Conservation (phyloP, 116 monocot genomes). For the Dioscorea cayenensis region DNA sequence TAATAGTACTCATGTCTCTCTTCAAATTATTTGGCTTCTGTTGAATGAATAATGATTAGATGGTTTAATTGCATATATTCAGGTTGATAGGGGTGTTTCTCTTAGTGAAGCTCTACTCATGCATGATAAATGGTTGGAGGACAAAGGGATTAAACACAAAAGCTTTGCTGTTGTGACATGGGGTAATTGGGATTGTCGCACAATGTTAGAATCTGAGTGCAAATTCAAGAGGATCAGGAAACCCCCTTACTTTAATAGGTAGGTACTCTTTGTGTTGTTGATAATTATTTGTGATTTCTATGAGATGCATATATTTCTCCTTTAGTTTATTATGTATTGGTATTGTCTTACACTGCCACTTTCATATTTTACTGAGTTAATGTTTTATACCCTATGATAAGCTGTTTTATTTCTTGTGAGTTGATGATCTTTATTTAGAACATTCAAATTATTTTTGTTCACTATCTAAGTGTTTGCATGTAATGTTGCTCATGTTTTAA, state of each 20-base stretch:
- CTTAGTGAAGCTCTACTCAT: slow-evolving; percentile 32
- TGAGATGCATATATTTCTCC: background rate
- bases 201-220: slow-evolving; percentile 76
- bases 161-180: slow-evolving; percentile 37
- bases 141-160: slow-evolving; percentile 32
- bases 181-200: slow-evolving; percentile 34
- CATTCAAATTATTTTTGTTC: no score
- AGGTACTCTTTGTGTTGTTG: background rate
- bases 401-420: no score
- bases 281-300: background rate
- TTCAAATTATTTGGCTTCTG: background rate
- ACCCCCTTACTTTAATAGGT: slow-evolving; percentile 36
- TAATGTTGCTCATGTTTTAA: no score
- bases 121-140: slow-evolving; percentile 39
- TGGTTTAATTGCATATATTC: background rate
- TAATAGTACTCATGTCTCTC: background rate
- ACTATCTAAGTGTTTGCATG: no score
- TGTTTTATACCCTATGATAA: no score
- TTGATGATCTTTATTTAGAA: no score
- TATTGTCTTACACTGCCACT: no score
- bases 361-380: no score
- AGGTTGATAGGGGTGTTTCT: slow-evolving; percentile 41
- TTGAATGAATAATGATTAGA: background rate
- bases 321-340: background rate
- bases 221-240: slow-evolving; percentile 27